A percentile compares a stretch with the other conserved stretches of the same genome.
phyloP scores from a whole-genome alignment of 768 basidiomycete genomes.

The Agaricus subrufescens region DNA sequence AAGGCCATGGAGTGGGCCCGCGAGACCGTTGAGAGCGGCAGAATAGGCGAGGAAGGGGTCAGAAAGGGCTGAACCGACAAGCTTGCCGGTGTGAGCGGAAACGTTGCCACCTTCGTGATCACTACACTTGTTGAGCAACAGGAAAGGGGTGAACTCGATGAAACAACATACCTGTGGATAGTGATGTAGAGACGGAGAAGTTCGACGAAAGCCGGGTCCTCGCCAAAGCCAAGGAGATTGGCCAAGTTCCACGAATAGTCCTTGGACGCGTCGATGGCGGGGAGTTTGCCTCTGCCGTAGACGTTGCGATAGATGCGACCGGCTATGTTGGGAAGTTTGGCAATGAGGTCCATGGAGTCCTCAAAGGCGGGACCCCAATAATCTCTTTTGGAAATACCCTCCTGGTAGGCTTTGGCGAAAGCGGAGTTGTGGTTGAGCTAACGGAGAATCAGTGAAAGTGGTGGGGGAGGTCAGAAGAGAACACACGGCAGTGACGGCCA shows the following conservation, averaged over 20 bases:
- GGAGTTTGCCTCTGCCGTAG: conserved; percentile 83
- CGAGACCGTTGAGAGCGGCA: conserved; percentile 92
- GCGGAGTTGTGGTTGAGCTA: conserved; percentile 93
- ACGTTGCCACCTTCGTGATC: conserved; percentile 99
- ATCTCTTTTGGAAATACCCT: conserved; percentile 90
- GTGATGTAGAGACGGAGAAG: conserved; percentile 94
- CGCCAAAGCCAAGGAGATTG: conserved; percentile 87
- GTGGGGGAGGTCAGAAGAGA: conserved; percentile 6
- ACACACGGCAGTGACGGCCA: conserved; percentile 88
- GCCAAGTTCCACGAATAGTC: conserved; percentile 91
- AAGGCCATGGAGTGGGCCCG: conserved; percentile 94
- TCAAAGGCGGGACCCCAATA: conserved; percentile 97
- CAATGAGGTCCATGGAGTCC: conserved; percentile 88
- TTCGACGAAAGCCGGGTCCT: conserved; percentile 86
- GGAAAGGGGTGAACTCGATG: neutral
- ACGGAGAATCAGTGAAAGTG: neutral
- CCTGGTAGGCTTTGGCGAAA: conserved; percentile 91
- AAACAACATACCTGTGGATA: conserved; percentile 69
- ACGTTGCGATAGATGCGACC: conserved; percentile 89
- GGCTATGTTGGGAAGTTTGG: conserved; percentile 95
- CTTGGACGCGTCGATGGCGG: conserved; percentile 76
- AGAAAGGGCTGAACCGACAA: conserved; percentile 92
- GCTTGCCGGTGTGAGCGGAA: conserved; percentile 90
- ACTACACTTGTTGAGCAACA: conserved; percentile 27
- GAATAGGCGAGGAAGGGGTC: conserved; percentile 96